Evolutionary conservation across 768 basidiomycete species (phyloP).

Genomic region (Gelatoporia subvermispora): DNA sequence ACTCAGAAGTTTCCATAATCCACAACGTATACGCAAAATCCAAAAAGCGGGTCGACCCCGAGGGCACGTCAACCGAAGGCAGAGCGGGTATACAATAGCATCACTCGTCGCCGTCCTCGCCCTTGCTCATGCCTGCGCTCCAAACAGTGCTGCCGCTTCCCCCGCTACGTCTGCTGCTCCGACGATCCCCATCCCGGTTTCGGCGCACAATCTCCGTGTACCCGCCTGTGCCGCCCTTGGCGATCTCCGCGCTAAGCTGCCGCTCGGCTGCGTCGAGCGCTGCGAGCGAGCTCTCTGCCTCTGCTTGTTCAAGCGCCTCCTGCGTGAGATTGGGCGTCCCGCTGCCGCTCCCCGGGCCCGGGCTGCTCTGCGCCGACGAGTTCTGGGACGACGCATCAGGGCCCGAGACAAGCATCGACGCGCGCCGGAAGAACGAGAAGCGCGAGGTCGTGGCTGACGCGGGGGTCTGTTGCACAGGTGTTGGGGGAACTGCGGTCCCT

Average conservation of each 20-base stretch:
- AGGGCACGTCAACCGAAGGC: background rate
- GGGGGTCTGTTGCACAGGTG: conserved; percentile 25
- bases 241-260: conserved; percentile 65
- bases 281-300: conserved; percentile 71
- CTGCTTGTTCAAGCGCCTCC: conserved; percentile 73
- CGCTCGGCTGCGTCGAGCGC: conserved; percentile 80
- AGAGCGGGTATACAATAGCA: background rate
- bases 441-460: conserved; percentile 32
- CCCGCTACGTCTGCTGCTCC: conserved; percentile 52
- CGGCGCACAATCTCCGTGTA: conserved; percentile 72
- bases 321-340: conserved; percentile 50
- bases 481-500: conserved; percentile 10
- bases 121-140: conserved; percentile 78
- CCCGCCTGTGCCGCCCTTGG: conserved; percentile 66
- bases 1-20: conserved; percentile 2
- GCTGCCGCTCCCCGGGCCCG: conserved; percentile 13
- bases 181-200: conserved; percentile 39
- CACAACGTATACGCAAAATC: background rate
- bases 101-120: conserved; percentile 37
- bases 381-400: conserved; percentile 41
- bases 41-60: too few relatives aligned
- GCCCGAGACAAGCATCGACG: conserved; percentile 34
- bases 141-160: conserved; percentile 77
- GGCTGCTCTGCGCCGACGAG: conserved; percentile 28
- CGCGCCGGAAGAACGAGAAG: conserved; percentile 67